phyloP scores from a whole-genome alignment of 2,329 filamentous ascomycete genomes.

The Pseudogymnoascus sp. region DNA sequence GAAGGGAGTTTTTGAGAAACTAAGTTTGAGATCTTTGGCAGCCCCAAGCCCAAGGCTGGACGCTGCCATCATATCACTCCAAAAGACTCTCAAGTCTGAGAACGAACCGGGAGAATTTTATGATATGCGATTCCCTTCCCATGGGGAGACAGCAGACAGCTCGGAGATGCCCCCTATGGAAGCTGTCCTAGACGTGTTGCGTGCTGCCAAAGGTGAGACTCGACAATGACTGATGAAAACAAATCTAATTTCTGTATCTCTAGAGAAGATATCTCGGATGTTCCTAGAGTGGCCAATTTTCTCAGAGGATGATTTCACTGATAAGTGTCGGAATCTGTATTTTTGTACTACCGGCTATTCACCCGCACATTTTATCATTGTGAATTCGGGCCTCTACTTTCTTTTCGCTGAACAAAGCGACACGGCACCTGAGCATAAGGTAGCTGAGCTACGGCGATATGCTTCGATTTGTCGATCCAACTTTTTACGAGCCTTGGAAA shows the following conservation, averaged over 20 bases:
- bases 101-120: constrained; percentile 5
- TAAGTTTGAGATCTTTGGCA: constrained; percentile 8
- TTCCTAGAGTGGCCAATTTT: constrained; percentile 8
- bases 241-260: not conserved
- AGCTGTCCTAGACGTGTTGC: constrained; percentile 12
- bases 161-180: constrained; percentile 14
- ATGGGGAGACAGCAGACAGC: constrained; percentile 2
- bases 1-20: constrained; percentile 13
- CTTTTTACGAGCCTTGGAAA: constrained; percentile 10
- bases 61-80: constrained; percentile 9
- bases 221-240: not conserved
- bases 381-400: constrained; percentile 13
- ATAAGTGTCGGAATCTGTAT: constrained; percentile 10
- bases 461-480: constrained; percentile 8
- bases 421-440: not conserved
- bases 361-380: constrained; percentile 11
- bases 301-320: constrained; percentile 8
- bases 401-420: constrained; percentile 12
- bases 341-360: constrained; percentile 1
- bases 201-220: constrained; percentile 11
- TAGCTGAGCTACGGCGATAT: constrained; percentile 9
- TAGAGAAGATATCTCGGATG: constrained; percentile 8
- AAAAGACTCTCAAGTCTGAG: constrained; percentile 9
- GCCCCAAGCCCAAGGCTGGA: constrained; percentile 8
- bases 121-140: constrained; percentile 8